Evolutionary conservation across 2,329 filamentous ascomycete genomes (phyloP), one percentile per base, ranked within the genome.

Genomic region (Penicillium sp.): DNA sequence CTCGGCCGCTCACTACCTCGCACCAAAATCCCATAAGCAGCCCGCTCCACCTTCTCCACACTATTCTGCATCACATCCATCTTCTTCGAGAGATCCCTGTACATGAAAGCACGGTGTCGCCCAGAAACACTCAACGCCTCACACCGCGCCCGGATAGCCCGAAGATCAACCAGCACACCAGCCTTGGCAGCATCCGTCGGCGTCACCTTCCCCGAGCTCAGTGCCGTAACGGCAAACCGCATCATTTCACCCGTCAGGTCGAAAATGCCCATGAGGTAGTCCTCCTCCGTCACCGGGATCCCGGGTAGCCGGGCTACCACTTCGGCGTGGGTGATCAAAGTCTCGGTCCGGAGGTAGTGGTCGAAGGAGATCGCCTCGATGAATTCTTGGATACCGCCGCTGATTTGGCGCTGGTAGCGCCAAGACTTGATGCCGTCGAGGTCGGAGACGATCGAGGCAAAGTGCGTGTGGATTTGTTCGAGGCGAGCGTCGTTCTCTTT

Each of bases 211-310:
- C 82, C 88, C 5, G 92, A 90, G 0, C 92, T 92, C 74, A 96
- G 90, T 28, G 88, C 87, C 5, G 93, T 93, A 53, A 96, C 95
- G 0, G 92, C 92, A 76, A 97, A 98, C 34, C 93, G 86, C 95
- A 99, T 99, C 81, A 98, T 83, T 79, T 99, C 95, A 41, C 95
- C 95, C 1, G 93, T 93, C 67, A 98, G 85, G 75, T 99, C 95
- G 71, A 96, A 97, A 2, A 99, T 78, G 8, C 94, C 95, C 63
- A 95, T 88, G 59, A 96, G 79, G 73, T 96, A 98, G 76, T 99
- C 95, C 57, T 94, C 87, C 28, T 88, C 83, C 1, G 90, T 91
- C 20, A 97, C 81, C 0, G 81, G 69, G 2, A 97, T 83, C 1
- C 81, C 82, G 0, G 79, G 76, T 2, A 81, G 58, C 12, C 67